Evolutionary conservation across 1,284 basidiomycete species (phyloP).

Genomic region (Puccinia brachypodii): DNA sequence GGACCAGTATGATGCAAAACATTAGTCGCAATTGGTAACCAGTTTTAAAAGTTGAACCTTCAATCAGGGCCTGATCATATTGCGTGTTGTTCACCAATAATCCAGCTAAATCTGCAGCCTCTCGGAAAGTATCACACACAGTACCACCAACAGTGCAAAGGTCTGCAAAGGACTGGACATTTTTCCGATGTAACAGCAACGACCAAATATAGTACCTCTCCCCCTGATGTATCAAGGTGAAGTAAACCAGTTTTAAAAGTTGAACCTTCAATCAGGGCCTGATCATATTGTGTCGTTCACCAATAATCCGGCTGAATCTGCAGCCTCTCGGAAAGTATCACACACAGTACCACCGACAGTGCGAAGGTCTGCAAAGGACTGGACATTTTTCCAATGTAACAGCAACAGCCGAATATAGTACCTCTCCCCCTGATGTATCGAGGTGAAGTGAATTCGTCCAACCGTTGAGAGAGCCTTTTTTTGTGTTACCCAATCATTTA

Average conservation of each 20-base stretch:
- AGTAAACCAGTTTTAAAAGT: not conserved
- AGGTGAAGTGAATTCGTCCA: not conserved
- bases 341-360: no score
- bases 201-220: not conserved
- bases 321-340: not conserved
- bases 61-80: not conserved
- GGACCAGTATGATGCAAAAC: not conserved
- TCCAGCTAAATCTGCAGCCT: not conserved
- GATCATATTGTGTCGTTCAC: no score
- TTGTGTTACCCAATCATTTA: not conserved
- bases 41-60: not conserved
- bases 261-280: no score
- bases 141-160: not conserved
- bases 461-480: not conserved
- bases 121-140: not conserved
- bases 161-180: no score
- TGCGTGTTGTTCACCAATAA: not conserved
- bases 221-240: not conserved
- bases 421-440: not conserved
- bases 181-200: no score
- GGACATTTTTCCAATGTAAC: not conserved
- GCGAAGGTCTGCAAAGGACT: not conserved
- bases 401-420: not conserved
- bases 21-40: not conserved
- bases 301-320: not conserved